A percentile compares a stretch with the other conserved stretches of the same genome.
Conservation (phyloP, 2,329 filamentous ascomycete species). For the Fusarium austroafricanum region DNA sequence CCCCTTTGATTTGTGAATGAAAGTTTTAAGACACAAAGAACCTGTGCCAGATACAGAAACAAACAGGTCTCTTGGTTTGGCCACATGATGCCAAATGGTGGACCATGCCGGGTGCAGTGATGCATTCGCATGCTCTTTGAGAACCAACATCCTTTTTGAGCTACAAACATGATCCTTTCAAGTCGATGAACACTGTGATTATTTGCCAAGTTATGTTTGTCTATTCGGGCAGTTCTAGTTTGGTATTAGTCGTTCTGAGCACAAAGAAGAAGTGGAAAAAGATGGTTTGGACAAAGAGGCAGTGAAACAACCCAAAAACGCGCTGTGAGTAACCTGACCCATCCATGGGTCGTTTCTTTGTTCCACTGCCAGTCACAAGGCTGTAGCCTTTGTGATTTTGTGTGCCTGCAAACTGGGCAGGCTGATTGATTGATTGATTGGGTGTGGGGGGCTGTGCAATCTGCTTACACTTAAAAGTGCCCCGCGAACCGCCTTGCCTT, state of each 20-base stretch:
- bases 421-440: conserved; percentile 8
- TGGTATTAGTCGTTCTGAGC: conserved; percentile 16
- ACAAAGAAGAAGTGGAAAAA: conserved; percentile 22
- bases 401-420: background rate
- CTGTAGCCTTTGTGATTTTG: conserved; percentile 11
- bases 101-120: background rate
- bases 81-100: conserved; percentile 8
- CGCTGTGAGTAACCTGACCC: background rate
- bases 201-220: background rate
- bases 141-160: background rate
- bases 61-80: background rate
- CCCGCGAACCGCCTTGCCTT: no score
- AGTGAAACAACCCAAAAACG: conserved; percentile 23
- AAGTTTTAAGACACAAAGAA: background rate
- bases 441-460: background rate
- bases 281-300: conserved; percentile 15
- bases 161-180: background rate
- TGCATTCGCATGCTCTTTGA: background rate
- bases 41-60: background rate
- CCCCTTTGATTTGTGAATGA: no score
- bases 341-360: background rate
- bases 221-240: conserved; percentile 14
- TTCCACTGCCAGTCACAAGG: conserved; percentile 9
- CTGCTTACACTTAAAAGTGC: no score
- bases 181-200: background rate